Conservation (phyloP, 1,284 basidiomycete species). For the Veloboletus limbatus region DNA sequence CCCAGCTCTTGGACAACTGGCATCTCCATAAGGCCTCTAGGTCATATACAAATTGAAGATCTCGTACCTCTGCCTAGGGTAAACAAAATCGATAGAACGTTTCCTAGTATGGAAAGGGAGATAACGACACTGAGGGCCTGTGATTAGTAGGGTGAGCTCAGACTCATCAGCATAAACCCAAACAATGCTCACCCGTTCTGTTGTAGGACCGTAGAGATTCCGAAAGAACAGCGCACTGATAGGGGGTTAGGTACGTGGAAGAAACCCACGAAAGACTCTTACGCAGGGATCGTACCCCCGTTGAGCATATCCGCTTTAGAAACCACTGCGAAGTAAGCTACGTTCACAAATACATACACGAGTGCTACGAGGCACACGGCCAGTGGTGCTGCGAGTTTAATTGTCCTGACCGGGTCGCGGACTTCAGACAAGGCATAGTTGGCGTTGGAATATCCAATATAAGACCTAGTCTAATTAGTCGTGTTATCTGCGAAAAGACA, state of each 20-base stretch:
- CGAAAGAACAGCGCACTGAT: constrained; percentile 63
- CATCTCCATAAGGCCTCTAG: not conserved
- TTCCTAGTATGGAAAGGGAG: constrained; percentile 61
- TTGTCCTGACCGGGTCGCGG: constrained; percentile 60
- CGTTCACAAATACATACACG: constrained; percentile 60
- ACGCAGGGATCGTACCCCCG: constrained; percentile 62
- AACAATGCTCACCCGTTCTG: constrained; percentile 46
- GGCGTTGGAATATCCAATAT: constrained; percentile 66
- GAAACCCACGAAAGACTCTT: constrained; percentile 24
- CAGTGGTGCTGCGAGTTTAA: constrained; percentile 63
- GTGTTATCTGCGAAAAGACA: not conserved
- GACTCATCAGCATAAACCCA: not conserved
- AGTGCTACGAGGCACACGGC: constrained; percentile 54
- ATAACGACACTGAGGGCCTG: constrained; percentile 60
- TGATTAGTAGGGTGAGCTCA: constrained; percentile 21
- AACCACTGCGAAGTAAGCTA: constrained; percentile 69
- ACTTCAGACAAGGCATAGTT: constrained; percentile 72
- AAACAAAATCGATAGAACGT: constrained; percentile 59
- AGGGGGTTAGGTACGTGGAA: constrained; percentile 2
- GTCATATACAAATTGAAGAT: not conserved
- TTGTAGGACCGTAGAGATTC: constrained; percentile 57
- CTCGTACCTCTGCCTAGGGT: constrained; percentile 56
- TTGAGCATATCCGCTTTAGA: constrained; percentile 60
- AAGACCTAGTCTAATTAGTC: constrained; percentile 49
- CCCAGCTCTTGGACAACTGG: constrained; percentile 70